phyloP scores from a whole-genome alignment of 225 moss, liverwort and hornwort genomes.

The Physcomitrium patens region DNA sequence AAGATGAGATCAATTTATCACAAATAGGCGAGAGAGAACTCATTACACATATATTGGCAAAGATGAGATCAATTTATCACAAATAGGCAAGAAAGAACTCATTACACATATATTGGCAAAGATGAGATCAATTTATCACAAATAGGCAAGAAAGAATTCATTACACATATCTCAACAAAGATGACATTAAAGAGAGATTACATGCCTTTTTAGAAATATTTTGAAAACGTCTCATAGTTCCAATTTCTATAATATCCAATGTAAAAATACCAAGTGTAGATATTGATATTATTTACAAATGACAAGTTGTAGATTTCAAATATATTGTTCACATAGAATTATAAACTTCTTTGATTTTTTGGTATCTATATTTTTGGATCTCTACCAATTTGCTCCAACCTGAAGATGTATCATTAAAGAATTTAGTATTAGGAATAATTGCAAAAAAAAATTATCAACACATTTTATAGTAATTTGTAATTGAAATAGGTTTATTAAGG shows the following conservation, averaged over 20 bases:
- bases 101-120: not conserved
- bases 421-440: not conserved
- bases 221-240: conserved; percentile 12
- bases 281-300: conserved; percentile 30
- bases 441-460: not conserved
- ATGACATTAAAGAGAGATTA: not conserved
- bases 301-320: conserved; percentile 19
- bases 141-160: not conserved
- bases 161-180: not conserved
- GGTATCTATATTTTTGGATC: conserved; percentile 78
- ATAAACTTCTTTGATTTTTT: conserved; percentile 54
- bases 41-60: too few relatives aligned
- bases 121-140: not conserved
- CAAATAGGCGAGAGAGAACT: too few relatives aligned
- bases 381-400: conserved; percentile 78
- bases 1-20: too few relatives aligned
- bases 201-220: conserved; percentile 48
- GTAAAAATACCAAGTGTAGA: conserved; percentile 28
- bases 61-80: too few relatives aligned
- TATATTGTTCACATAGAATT: conserved; percentile 14
- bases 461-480: not conserved
- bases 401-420: conserved; percentile 35
- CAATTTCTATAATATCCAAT: conserved; percentile 27
- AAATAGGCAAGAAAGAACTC: too few relatives aligned
- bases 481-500: not conserved